phyloP scores from a whole-genome alignment of 805 yeast species.

The Metschnikowia colocasiae region DNA sequence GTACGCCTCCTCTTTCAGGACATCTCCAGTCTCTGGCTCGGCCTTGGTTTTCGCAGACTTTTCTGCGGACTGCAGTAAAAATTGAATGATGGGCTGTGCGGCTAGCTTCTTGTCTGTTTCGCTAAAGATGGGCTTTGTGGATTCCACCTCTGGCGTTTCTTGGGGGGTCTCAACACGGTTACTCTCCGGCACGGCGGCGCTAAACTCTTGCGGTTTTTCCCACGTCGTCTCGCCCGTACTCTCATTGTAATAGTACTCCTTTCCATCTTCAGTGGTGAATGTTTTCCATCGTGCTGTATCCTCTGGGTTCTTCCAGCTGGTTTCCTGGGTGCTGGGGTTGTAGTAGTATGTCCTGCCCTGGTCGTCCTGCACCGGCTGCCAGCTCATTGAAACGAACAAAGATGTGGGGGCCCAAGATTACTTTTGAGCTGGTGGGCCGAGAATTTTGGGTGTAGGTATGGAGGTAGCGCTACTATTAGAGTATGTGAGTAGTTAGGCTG shows the following conservation, averaged over 20 bases:
- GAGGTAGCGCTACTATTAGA: not conserved
- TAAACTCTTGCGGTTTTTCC: constrained; percentile 64
- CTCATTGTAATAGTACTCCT: constrained; percentile 64
- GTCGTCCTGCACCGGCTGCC: constrained; percentile 65
- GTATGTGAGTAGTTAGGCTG: not conserved
- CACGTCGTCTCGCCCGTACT: constrained; percentile 68
- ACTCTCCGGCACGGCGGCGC: constrained; percentile 5
- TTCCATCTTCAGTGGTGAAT: constrained; percentile 51
- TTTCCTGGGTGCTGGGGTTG: constrained; percentile 57
- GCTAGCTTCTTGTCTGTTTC: constrained; percentile 3
- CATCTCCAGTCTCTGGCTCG: constrained; percentile 9
- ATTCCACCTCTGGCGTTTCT: not conserved
- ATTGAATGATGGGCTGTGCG: not conserved
- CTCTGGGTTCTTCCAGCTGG: constrained; percentile 81
- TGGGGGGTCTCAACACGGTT: not conserved
- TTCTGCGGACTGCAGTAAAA: not conserved
- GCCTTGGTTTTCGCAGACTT: not conserved
- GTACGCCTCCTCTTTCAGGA: constrained; percentile 36
- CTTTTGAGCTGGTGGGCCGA: not conserved
- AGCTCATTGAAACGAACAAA: constrained; percentile 24
- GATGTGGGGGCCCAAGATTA: no score
- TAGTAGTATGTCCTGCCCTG: constrained; percentile 72
- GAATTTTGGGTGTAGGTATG: not conserved
- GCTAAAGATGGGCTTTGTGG: not conserved
- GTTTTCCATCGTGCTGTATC: constrained; percentile 35